Percentiles rank a stretch among this genome's conserved stretches.
Evolutionary conservation across 345 rosid genomes (phyloP).

Genomic region (Zanthoxylum bungeanum): DNA sequence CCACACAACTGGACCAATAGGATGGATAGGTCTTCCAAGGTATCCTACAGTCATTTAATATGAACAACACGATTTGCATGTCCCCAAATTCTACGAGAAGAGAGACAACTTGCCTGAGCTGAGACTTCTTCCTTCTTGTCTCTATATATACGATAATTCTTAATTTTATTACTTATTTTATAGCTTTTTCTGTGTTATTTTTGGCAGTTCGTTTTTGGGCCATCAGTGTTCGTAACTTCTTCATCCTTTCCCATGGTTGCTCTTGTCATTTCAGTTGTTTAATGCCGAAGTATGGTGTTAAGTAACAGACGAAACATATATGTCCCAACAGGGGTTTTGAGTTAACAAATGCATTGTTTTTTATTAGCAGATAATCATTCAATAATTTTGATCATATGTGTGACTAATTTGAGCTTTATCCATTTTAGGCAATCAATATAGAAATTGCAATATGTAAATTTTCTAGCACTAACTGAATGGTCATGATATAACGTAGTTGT

Average conservation of each 20-base stretch:
- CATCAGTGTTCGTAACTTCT: not conserved
- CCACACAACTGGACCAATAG: not conserved
- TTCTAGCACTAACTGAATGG: not conserved
- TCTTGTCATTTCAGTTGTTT: not conserved
- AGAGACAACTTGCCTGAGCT: not conserved
- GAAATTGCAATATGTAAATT: not conserved
- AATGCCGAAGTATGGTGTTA: not conserved
- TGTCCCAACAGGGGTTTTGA: not conserved
- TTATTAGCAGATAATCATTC: no score
- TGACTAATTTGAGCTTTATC: not conserved
- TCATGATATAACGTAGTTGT: not conserved
- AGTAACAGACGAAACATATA: not conserved
- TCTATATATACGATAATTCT: not conserved
- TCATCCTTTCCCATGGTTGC: not conserved
- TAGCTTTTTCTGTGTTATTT: not conserved
- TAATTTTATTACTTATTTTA: not conserved
- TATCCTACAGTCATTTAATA: not conserved
- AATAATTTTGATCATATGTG: not conserved
- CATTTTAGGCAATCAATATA: not conserved
- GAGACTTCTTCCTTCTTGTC: not conserved
- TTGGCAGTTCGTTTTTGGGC: not conserved
- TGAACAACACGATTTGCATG: constrained; percentile 1
- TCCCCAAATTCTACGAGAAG: not conserved
- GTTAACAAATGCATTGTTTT: not conserved
- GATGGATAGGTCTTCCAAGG: not conserved